Evolutionary conservation across 2,329 filamentous ascomycete genomes (phyloP), one percentile per base, ranked within the genome.

Genomic region (Alternaria sp.): DNA sequence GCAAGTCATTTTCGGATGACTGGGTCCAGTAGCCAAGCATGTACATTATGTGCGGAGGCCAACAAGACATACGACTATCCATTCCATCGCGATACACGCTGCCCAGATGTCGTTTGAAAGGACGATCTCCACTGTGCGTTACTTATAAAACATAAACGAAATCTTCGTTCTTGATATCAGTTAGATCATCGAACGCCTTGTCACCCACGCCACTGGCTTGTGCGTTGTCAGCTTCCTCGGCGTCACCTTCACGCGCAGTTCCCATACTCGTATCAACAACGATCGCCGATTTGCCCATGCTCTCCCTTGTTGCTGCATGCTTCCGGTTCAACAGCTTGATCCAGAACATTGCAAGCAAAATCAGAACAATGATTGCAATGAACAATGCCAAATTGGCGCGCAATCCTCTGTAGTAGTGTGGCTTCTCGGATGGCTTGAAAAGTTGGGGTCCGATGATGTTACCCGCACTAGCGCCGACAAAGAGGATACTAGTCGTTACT

Each of bases 401-500:
- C 1, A 91, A 77, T 3, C 89, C 89, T 5, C 85, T 79, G 4
- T 78, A 78, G 56, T 90, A 90, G 3, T 82, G 75, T 0, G 88
- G 88, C 32, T 84, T 85, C 67, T 90, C 87, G 3, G 82, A 82
- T 0, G 86, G 85, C 4, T 85, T 88, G 74, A 89, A 91, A 0
- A 91, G 80, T 48, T 88, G 84, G 0, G 89, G 89, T 0, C 89
- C 89, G 22, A 90, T 80, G 36, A 91, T 86, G 66, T 92, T 91
- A 6, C 89, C 89, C 2, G 85, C 85, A 53, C 85, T 89, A 60
- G 88, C 85, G 5, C 88, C 87, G 48, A 91, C 83, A 68, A 91
- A 89, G 1, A 91, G 80, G 7, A 90, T 81, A 12, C 85, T 88
- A 0, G 88, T 90, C 0, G 86, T 89, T 10, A 86, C 85, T 70